A percentile compares a stretch with the other conserved stretches of the same genome.
These are phyloP conservation scores for Silene noctiflora DNA, from an alignment of 179 eudicot genomes.

Conservation along the genomic window DNA sequence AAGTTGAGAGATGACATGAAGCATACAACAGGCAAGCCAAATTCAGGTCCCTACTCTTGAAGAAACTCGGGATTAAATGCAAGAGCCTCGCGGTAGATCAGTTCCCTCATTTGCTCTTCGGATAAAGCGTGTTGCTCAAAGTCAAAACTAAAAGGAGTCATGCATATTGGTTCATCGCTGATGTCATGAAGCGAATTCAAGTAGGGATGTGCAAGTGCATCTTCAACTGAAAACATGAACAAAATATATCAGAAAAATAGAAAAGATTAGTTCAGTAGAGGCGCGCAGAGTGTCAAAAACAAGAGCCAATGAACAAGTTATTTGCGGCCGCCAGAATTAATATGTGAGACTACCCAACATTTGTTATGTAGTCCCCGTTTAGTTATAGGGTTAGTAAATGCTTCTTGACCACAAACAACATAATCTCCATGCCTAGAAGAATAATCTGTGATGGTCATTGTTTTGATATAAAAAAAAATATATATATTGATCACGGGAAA, in stretches of 20 bases:
- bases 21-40: conserved; percentile 8
- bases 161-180: conserved; percentile 83
- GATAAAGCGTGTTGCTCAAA: conserved; percentile 80
- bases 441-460: neutral
- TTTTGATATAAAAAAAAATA: neutral
- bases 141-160: conserved; percentile 77
- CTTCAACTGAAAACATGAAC: conserved; percentile 59
- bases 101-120: conserved; percentile 92
- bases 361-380: neutral
- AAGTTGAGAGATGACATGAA: neutral
- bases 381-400: neutral
- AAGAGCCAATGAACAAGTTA: neutral
- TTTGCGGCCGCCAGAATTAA: neutral
- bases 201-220: conserved; percentile 85
- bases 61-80: conserved; percentile 82
- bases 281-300: neutral
- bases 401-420: neutral
- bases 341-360: neutral
- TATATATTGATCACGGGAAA: neutral
- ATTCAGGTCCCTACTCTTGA: conserved; percentile 32
- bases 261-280: neutral
- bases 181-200: conserved; percentile 74
- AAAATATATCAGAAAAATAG: neutral
- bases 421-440: neutral
- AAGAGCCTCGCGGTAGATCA: conserved; percentile 76